A percentile compares a stretch with the other conserved stretches of the same genome.
Conservation (phyloP, 345 rosid genomes). For the Clausena lansium region DNA sequence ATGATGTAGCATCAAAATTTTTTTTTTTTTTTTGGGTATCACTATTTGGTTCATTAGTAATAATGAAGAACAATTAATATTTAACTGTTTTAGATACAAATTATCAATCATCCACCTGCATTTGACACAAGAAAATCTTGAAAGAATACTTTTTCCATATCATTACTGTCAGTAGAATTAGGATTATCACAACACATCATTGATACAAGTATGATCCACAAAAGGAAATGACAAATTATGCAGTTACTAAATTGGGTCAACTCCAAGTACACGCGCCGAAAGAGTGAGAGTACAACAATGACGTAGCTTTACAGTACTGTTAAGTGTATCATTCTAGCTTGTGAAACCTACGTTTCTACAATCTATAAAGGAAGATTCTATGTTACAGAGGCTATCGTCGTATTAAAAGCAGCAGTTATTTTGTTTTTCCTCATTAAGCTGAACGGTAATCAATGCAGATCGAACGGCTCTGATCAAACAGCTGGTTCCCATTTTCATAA, state of each 20-base stretch:
- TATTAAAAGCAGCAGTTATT: constrained; percentile 10
- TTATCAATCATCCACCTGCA: too few species aligned
- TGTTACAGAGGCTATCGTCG: constrained; percentile 10
- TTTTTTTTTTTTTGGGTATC: too few species aligned
- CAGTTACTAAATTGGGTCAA: neutral
- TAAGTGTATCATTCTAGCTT: constrained; percentile 17
- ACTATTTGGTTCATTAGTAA: too few species aligned
- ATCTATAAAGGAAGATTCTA: constrained; percentile 43
- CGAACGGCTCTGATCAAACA: neutral
- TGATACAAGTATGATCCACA: neutral
- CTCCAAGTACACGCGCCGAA: neutral
- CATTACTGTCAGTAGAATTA: too few species aligned
- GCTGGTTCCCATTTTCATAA: neutral
- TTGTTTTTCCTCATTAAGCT: neutral
- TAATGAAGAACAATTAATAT: too few species aligned
- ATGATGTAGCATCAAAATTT: neutral
- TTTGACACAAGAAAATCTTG: neutral
- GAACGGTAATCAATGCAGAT: neutral
- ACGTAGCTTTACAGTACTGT: neutral
- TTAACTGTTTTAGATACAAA: too few species aligned
- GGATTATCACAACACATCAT: neutral
- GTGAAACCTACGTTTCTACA: constrained; percentile 26
- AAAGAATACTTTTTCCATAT: too few species aligned
- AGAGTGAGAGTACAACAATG: neutral
- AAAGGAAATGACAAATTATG: too few species aligned